These are phyloP conservation scores for Nematocida parisii DNA, from an alignment of 371 early-diverging fungal species.

Conservation along the genomic window DNA sequence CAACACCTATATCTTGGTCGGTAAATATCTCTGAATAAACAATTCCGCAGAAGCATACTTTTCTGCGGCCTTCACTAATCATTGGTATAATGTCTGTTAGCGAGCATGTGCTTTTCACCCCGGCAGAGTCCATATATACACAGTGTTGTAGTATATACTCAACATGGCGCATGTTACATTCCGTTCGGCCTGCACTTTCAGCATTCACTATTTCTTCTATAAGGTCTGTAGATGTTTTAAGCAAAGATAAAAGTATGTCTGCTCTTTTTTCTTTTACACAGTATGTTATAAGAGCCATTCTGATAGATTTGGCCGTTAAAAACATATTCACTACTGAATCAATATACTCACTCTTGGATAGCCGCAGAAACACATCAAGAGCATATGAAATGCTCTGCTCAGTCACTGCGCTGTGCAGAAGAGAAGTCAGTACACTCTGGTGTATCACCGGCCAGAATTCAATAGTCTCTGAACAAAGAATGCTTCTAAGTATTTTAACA, in stretches of 20 bases:
- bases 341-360: background rate
- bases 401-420: background rate
- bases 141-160: conserved; percentile 1
- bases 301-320: background rate
- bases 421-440: background rate
- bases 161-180: background rate
- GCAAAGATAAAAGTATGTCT: background rate
- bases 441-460: background rate
- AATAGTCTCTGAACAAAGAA: background rate
- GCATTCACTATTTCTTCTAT: background rate
- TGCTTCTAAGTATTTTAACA: background rate
- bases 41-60: background rate
- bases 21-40: background rate
- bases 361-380: background rate
- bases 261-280: background rate
- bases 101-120: background rate
- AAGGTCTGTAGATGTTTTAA: background rate
- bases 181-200: background rate
- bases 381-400: background rate
- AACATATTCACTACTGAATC: background rate
- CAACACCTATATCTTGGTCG: background rate
- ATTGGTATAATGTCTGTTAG: background rate
- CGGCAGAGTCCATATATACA: background rate
- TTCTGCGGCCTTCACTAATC: background rate
- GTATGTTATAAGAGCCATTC: background rate